Evolutionary conservation across 768 basidiomycete species (phyloP).

Genomic region (Hysterangium stoloniferum): DNA sequence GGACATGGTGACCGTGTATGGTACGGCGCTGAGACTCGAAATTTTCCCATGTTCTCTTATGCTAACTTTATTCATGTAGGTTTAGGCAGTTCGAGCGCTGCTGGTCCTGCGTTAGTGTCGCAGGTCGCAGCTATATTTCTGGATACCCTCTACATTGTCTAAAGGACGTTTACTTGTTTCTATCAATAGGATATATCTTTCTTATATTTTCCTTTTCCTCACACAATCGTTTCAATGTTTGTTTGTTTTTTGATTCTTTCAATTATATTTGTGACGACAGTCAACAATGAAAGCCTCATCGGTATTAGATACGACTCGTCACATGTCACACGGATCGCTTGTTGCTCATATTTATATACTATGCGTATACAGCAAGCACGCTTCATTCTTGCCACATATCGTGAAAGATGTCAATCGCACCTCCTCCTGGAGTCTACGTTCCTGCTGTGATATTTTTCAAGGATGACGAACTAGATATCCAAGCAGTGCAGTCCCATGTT

Average conservation of each 20-base stretch:
- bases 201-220: too few species aligned
- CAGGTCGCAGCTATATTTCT: constrained; percentile 73
- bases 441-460: constrained; percentile 73
- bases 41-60: neutral
- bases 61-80: constrained; percentile 35
- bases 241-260: too few species aligned
- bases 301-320: too few species aligned
- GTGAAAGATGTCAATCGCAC: constrained; percentile 29
- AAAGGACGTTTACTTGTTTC: constrained; percentile 1
- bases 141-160: constrained; percentile 78
- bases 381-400: neutral
- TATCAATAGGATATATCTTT: too few species aligned
- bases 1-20: constrained; percentile 87
- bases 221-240: too few species aligned
- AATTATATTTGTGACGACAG: too few species aligned
- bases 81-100: constrained; percentile 72
- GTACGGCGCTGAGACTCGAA: constrained; percentile 31
- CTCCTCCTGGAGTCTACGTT: constrained; percentile 66
- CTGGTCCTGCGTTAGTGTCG: constrained; percentile 74
- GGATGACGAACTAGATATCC: constrained; percentile 62
- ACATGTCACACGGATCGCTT: too few species aligned
- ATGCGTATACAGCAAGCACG: too few species aligned
- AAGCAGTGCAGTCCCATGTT: constrained; percentile 60
- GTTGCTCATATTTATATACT: too few species aligned
- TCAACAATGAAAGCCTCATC: too few species aligned